phyloP scores from a whole-genome alignment of 1,139 yeast species.

The Candida freyschussii region DNA sequence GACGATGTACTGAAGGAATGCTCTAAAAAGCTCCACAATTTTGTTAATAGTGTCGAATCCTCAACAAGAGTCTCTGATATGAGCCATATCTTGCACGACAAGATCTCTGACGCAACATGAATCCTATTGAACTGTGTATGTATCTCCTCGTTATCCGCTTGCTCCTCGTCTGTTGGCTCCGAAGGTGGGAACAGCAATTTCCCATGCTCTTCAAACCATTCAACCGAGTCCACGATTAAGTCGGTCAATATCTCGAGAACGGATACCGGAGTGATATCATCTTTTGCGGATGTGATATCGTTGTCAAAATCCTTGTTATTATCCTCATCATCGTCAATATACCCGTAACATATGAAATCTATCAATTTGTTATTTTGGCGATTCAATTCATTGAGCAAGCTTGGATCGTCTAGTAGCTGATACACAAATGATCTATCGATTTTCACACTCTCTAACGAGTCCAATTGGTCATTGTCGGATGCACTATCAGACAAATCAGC shows the following conservation, averaged over 20 bases:
- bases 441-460: constrained; percentile 35
- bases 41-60: constrained; percentile 55
- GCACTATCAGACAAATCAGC: constrained; percentile 5
- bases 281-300: not conserved
- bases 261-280: constrained; percentile 7
- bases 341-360: constrained; percentile 45
- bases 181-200: constrained; percentile 11
- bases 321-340: constrained; percentile 25
- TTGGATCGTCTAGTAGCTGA: constrained; percentile 59
- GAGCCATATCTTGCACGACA: constrained; percentile 94
- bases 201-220: constrained; percentile 24
- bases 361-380: constrained; percentile 41
- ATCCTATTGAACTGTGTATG: constrained; percentile 29
- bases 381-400: constrained; percentile 47
- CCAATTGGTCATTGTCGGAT: constrained; percentile 20
- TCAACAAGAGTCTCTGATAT: constrained; percentile 89
- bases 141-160: constrained; percentile 17
- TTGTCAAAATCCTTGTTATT: constrained; percentile 7
- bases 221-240: constrained; percentile 22
- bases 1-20: constrained; percentile 37
- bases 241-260: constrained; percentile 23
- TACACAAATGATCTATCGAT: constrained; percentile 54
- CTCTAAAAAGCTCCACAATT: constrained; percentile 75
- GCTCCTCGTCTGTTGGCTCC: constrained; percentile 6
- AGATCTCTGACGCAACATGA: constrained; percentile 81